Percentiles rank a stretch among this genome's conserved stretches.
Evolutionary conservation across 2,329 filamentous ascomycete genomes (phyloP).

Genomic region (Phialophora verrucosa): DNA sequence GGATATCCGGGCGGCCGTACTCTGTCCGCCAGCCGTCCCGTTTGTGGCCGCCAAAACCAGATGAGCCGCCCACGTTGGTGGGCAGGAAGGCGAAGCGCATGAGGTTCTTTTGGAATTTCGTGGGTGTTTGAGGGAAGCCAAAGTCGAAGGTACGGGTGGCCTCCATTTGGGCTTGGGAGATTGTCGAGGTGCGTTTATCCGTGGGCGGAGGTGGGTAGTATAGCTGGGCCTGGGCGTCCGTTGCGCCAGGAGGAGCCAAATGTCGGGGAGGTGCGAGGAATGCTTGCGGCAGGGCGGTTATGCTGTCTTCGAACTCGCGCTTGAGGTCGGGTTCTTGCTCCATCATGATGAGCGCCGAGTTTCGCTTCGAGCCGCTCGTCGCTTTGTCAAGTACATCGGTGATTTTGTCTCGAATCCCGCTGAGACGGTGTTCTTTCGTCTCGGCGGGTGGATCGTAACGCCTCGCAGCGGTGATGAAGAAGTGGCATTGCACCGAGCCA

Average conservation of each 20-base stretch:
- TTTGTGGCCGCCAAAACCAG: constrained; percentile 35
- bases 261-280: constrained; percentile 41
- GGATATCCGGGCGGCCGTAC: constrained; percentile 86
- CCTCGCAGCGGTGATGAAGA: constrained; percentile 85
- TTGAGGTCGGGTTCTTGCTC: constrained; percentile 83
- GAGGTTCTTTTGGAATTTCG: constrained; percentile 84
- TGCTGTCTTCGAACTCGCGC: constrained; percentile 70
- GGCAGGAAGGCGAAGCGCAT: constrained; percentile 88
- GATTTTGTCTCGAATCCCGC: constrained; percentile 76
- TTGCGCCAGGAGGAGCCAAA: constrained; percentile 18
- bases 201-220: constrained; percentile 34
- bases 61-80: constrained; percentile 31
- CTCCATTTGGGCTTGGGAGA: constrained; percentile 34
- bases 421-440: constrained; percentile 58
- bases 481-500: constrained; percentile 88
- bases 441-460: constrained; percentile 48
- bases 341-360: constrained; percentile 76
- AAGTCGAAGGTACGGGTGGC: constrained; percentile 66
- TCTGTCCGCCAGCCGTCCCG: constrained; percentile 86
- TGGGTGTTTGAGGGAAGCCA: constrained; percentile 82
- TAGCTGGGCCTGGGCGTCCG: constrained; percentile 8
- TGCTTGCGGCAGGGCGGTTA: constrained; percentile 75
- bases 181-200: constrained; percentile 29
- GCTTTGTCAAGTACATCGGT: constrained; percentile 87
- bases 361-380: constrained; percentile 72